These are phyloP conservation scores for Russula emetica DNA, from an alignment of 768 basidiomycete species.

Conservation along the genomic window DNA sequence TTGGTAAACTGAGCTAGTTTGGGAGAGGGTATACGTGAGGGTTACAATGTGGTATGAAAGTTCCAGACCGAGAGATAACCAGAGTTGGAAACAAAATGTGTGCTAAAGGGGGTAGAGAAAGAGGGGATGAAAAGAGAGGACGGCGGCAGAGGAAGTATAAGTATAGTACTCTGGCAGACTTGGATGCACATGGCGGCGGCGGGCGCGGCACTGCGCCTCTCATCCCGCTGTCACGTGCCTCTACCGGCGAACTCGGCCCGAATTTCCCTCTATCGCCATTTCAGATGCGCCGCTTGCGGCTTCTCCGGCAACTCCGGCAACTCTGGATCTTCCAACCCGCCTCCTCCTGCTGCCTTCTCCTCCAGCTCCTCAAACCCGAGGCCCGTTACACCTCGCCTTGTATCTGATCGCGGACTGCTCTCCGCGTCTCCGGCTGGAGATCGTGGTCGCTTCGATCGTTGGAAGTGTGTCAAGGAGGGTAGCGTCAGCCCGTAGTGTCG, in stretches of 20 bases:
- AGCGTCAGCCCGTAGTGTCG: slow-evolving; percentile 19
- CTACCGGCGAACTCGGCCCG: neutral
- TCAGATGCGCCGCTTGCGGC: slow-evolving; percentile 11
- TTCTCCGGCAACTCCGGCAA: slow-evolving; percentile 5
- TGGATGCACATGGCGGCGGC: neutral
- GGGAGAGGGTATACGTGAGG: slow-evolving; percentile 26
- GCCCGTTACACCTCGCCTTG: neutral
- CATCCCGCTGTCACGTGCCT: slow-evolving; percentile 1
- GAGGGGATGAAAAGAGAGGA: slow-evolving; percentile 5
- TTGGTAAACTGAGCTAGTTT: slow-evolving; percentile 20
- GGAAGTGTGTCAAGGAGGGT: neutral
- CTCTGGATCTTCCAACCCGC: neutral
- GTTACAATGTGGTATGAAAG: slow-evolving; percentile 25
- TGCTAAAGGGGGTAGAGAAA: slow-evolving; percentile 14
- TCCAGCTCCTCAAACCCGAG: neutral
- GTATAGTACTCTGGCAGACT: slow-evolving; percentile 3
- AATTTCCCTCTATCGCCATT: slow-evolving; percentile 3
- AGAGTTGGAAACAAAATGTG: neutral
- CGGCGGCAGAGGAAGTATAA: neutral
- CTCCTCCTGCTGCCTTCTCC: neutral
- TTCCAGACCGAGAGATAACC: neutral
- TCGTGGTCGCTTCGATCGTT: neutral
- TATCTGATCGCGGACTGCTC: neutral
- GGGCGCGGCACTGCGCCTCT: slow-evolving; percentile 9
- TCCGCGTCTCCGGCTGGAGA: neutral